phyloP scores from a whole-genome alignment of 1,139 yeast species.

The Magnusiomyces magnusii region DNA sequence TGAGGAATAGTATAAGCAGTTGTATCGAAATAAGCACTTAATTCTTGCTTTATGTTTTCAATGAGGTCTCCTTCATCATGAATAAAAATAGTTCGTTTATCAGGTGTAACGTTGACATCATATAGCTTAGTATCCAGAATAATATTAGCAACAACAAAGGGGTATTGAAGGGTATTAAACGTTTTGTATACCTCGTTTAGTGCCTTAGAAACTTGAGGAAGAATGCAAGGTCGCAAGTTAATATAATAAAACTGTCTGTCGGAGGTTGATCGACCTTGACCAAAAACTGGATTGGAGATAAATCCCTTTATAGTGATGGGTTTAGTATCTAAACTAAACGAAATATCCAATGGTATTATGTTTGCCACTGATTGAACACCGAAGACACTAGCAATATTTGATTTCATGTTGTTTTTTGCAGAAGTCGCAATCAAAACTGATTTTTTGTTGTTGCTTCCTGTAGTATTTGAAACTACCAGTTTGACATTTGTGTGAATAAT shows the following conservation, averaged over 20 bases:
- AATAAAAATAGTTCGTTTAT: constrained; percentile 64
- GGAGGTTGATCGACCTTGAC: constrained; percentile 58
- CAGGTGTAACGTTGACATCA: constrained; percentile 89
- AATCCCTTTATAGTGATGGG: constrained; percentile 43
- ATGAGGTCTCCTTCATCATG: constrained; percentile 56
- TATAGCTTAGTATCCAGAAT: constrained; percentile 44
- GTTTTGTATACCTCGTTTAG: constrained; percentile 66
- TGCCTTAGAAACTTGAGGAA: constrained; percentile 49
- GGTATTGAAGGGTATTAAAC: constrained; percentile 66
- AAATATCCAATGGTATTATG: constrained; percentile 32
- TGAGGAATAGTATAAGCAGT: constrained; percentile 29
- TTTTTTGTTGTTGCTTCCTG: constrained; percentile 18
- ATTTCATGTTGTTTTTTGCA: constrained; percentile 42
- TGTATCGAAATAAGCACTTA: constrained; percentile 23
- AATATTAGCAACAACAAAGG: constrained; percentile 62
- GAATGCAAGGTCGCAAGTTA: constrained; percentile 65
- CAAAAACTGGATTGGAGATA: constrained; percentile 70
- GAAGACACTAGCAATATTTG: constrained; percentile 58
- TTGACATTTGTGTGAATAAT: constrained; percentile 51
- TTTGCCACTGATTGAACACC: constrained; percentile 61
- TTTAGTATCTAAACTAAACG: constrained; percentile 6
- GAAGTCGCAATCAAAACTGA: constrained; percentile 34
- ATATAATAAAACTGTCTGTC: constrained; percentile 73
- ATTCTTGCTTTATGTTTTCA: constrained; percentile 38
- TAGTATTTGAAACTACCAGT: constrained; percentile 46